Base-by-base conservation (phyloP, 805 yeast species). In the Candida silvatica region DNA sequence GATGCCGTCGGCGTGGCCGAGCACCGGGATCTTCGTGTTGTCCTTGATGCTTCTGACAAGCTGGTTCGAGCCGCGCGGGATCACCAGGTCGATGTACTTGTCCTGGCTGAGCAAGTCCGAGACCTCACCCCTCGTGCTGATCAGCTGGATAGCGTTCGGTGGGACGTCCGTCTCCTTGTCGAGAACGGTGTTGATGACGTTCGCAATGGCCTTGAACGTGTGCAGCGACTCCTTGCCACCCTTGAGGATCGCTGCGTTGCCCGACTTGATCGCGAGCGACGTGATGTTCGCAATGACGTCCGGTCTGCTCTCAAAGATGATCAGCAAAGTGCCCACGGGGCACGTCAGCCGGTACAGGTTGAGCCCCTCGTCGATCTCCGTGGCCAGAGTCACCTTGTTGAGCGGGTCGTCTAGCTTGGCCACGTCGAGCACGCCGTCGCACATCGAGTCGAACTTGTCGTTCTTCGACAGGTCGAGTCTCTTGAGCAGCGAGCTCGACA, bases 1-100 rank as follows among this genome's bases (percentile, higher is more conserved):
- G 41, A 90, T 80, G 31, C 99, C 99, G 59, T 92, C 97, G 6
- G 99, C 98, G 57, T 92, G 99, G 37, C 99, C 99, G 53, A 92
- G 62, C 6, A 92, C 98, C 4, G 99, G 97, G 48, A 92, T 94
- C 56, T 86, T 86, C 17, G 98, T 90, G 54, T 75, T 74, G 18
- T 73, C 69, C 61, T 94, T 92, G 57, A 92, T 88, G 55, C 69
- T 76, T 47, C 84, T 74, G 27, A 92, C 99, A 39, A 92, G 69
- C 43, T 78, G 90, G 51, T 92, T 92, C 20, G 95, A 84, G n/a
- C 99, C 99, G 51, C 99, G 74, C 41, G 99, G 99, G 49, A 92
- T 86, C 17, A 92, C 98, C 56, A 92, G 69, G 57, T 92, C 98
- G 38, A 92, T 90, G 58, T 80, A 85, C 51, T 71, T 73, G 58